Percentiles rank a stretch among this genome's conserved stretches.
Conservation (phyloP, 2,329 filamentous ascomycete species). For the Ophiobolus disseminans region DNA sequence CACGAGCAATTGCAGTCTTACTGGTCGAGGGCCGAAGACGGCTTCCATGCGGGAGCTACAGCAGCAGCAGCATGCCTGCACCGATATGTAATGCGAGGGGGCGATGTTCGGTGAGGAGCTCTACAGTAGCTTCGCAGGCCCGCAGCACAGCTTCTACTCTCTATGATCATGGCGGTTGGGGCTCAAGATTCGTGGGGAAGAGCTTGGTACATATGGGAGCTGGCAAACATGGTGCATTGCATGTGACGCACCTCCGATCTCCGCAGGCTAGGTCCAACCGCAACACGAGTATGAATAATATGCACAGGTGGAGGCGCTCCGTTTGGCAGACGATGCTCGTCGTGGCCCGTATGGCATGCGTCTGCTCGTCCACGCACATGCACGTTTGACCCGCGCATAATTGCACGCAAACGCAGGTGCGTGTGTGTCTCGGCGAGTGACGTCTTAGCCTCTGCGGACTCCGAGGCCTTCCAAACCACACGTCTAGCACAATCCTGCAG, state of each 20-base stretch:
- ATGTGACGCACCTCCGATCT: constrained; percentile 19
- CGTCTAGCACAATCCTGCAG: no score
- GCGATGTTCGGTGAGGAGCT: constrained; percentile 16
- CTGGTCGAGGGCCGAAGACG: constrained; percentile 67
- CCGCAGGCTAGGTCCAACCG: constrained; percentile 9
- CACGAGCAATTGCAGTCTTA: constrained; percentile 39
- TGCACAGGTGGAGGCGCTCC: no score
- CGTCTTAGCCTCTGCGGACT: constrained; percentile 24
- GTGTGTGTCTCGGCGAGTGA: constrained; percentile 13
- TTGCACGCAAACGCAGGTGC: no score
- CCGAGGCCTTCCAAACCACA: no score
- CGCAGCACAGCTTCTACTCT: constrained; percentile 8
- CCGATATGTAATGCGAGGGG: constrained; percentile 6
- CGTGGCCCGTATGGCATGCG: no score
- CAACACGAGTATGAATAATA: constrained; percentile 1
- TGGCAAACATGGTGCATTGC: constrained; percentile 6
- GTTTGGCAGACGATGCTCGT: no score
- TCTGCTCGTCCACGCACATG: no score
- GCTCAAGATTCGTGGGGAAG: constrained; percentile 21
- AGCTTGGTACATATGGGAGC: constrained; percentile 12
- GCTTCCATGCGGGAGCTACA: constrained; percentile 63
- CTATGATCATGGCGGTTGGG: constrained; percentile 27
- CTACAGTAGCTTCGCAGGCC: constrained; percentile 6
- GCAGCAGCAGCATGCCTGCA: constrained; percentile 37
- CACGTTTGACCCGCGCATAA: no score